These are phyloP conservation scores for Vigna radiata DNA, from an alignment of 306 rosid genomes.

Conservation along the genomic window DNA sequence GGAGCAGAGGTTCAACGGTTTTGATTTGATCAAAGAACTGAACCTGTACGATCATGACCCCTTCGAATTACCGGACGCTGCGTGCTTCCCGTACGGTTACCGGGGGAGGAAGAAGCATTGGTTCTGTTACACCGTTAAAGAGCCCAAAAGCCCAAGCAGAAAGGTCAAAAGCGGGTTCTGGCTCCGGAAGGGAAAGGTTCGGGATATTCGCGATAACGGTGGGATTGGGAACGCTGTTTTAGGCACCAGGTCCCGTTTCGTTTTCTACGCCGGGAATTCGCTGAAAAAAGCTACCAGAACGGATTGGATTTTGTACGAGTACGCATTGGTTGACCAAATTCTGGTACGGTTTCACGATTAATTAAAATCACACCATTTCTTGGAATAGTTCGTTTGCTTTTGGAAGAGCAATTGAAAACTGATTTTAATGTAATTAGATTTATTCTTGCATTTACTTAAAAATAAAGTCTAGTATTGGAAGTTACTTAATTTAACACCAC, in stretches of 20 bases:
- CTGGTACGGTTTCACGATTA: no score
- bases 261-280: conserved; percentile 61
- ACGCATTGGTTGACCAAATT: no score
- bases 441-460: no score
- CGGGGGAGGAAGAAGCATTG: conserved; percentile 64
- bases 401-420: conserved; percentile 51
- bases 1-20: conserved; percentile 35
- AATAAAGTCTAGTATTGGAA: neutral
- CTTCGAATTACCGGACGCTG: conserved; percentile 53
- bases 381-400: neutral
- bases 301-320: conserved; percentile 45
- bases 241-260: conserved; percentile 61
- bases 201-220: conserved; percentile 39
- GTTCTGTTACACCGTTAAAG: conserved; percentile 59
- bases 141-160: conserved; percentile 40
- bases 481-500: neutral
- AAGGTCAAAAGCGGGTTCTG: conserved; percentile 68
- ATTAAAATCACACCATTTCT: no score
- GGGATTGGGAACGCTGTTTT: conserved; percentile 36
- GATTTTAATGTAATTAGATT: no score
- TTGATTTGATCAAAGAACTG: conserved; percentile 61
- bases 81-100: conserved; percentile 60
- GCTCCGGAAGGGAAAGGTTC: conserved; percentile 59
- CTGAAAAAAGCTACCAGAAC: conserved; percentile 45
- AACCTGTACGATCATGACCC: conserved; percentile 60